A percentile compares a stretch with the other conserved stretches of the same genome.
phyloP scores from a whole-genome alignment of 129 eudicot species.

The Flaveria bidentis region DNA sequence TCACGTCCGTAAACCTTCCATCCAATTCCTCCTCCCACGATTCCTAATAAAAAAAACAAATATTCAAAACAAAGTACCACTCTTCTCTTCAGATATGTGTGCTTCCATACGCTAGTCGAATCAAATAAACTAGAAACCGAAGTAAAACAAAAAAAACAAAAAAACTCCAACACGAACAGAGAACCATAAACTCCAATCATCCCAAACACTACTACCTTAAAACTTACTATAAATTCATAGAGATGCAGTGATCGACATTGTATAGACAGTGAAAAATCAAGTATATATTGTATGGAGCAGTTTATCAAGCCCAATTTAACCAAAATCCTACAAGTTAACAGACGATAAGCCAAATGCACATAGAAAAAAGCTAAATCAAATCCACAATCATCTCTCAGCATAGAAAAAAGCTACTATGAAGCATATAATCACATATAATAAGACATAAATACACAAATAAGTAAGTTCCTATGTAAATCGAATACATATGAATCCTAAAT shows the following conservation, averaged over 20 bases:
- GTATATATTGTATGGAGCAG: not conserved
- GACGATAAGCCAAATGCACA: not conserved
- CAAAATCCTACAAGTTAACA: not conserved
- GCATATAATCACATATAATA: not conserved
- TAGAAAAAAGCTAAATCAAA: constrained; percentile 7
- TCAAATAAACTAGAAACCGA: not conserved
- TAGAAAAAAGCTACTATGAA: not conserved
- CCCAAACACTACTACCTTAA: not conserved
- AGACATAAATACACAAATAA: not conserved
- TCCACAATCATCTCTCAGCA: constrained; percentile 2
- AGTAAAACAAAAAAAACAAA: not conserved
- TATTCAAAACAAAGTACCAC: constrained; percentile 1
- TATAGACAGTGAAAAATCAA: not conserved
- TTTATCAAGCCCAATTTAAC: not conserved
- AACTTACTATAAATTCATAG: not conserved
- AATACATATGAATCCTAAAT: not conserved
- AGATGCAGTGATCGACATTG: not conserved
- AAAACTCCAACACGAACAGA: not conserved
- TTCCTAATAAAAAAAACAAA: constrained; percentile 46
- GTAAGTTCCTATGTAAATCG: not conserved
- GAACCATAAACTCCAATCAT: constrained; percentile 4
- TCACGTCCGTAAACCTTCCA: constrained; percentile 66
- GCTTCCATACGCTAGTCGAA: not conserved
- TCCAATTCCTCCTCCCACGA: constrained; percentile 78
- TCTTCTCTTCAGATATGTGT: not conserved